Conservation (phyloP, 1,139 yeast species). For the Candida sanyaensis region DNA sequence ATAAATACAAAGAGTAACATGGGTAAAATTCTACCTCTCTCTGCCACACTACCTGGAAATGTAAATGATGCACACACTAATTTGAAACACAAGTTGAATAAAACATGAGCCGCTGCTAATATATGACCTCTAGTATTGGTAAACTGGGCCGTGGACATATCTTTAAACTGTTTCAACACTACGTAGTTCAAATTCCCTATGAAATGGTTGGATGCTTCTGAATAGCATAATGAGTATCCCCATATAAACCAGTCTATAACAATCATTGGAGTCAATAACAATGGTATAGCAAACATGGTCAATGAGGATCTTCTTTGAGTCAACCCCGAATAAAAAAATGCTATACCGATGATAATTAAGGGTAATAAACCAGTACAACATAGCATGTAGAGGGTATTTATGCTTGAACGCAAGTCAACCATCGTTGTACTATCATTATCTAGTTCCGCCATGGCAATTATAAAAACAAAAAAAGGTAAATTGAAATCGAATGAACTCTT, state of each 20-base stretch:
- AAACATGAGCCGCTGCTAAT: slow-evolving; percentile 41
- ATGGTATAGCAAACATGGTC: slow-evolving; percentile 53
- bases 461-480: not conserved
- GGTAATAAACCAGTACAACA: slow-evolving; percentile 37
- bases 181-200: slow-evolving; percentile 50
- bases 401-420: slow-evolving; percentile 18
- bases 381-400: slow-evolving; percentile 42
- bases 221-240: slow-evolving; percentile 57
- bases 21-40: slow-evolving; percentile 57
- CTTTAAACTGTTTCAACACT: slow-evolving; percentile 39
- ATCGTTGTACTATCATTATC: not conserved
- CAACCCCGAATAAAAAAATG: slow-evolving; percentile 59
- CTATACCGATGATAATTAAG: slow-evolving; percentile 42
- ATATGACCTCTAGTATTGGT: slow-evolving; percentile 42
- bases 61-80: slow-evolving; percentile 54
- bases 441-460: not conserved
- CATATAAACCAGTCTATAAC: slow-evolving; percentile 58
- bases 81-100: slow-evolving; percentile 55
- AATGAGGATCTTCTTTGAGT: slow-evolving; percentile 58
- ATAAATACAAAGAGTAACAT: slow-evolving; percentile 52
- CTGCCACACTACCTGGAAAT: slow-evolving; percentile 59
- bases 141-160: slow-evolving; percentile 23
- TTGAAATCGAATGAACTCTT: too few relatives aligned
- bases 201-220: slow-evolving; percentile 41
- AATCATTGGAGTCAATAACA: slow-evolving; percentile 42